These are phyloP conservation scores for Ophiosphaerella narmari DNA, from an alignment of 2,329 filamentous ascomycete species.

Conservation along the genomic window DNA sequence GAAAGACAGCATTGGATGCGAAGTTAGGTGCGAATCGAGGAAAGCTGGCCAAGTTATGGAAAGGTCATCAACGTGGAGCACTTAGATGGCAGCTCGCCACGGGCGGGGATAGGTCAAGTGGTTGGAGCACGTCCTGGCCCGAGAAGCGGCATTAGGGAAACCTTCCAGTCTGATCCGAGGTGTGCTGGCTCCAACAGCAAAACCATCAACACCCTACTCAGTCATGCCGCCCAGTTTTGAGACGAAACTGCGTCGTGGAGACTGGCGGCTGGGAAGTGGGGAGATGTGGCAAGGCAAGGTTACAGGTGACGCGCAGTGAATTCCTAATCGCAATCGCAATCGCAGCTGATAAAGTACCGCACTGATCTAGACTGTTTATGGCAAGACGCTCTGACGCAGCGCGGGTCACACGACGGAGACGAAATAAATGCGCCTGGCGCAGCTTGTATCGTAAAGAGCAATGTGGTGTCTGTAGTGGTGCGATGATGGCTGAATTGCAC, in stretches of 20 bases:
- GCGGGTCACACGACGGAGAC: conserved; percentile 33
- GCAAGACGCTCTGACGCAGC: conserved; percentile 17
- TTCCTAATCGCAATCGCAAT: conserved; percentile 13
- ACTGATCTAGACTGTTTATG: conserved; percentile 19
- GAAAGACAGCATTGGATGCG: conserved; percentile 32
- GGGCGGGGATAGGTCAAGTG: conserved; percentile 33
- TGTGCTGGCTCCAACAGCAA: conserved; percentile 43
- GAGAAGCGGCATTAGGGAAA: conserved; percentile 34
- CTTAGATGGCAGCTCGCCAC: conserved; percentile 24
- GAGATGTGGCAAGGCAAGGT: conserved; percentile 21
- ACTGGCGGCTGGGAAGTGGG: conserved; percentile 21
- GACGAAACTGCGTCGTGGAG: conserved; percentile 25
- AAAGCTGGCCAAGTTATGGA: conserved; percentile 13
- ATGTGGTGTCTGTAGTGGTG: not conserved
- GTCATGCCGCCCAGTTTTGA: conserved; percentile 18
- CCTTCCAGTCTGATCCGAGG: conserved; percentile 27
- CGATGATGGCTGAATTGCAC: conserved; percentile 8
- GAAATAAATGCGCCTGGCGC: conserved; percentile 7
- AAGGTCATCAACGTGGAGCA: conserved; percentile 18
- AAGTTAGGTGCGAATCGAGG: conserved; percentile 4
- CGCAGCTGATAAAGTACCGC: conserved; percentile 32
- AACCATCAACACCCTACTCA: conserved; percentile 16
- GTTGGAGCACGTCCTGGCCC: conserved; percentile 41
- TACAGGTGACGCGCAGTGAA: conserved; percentile 37
- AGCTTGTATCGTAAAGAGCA: conserved; percentile 7